Conservation (phyloP, 1,284 basidiomycete species). For the Melampsora larici-populina region DNA sequence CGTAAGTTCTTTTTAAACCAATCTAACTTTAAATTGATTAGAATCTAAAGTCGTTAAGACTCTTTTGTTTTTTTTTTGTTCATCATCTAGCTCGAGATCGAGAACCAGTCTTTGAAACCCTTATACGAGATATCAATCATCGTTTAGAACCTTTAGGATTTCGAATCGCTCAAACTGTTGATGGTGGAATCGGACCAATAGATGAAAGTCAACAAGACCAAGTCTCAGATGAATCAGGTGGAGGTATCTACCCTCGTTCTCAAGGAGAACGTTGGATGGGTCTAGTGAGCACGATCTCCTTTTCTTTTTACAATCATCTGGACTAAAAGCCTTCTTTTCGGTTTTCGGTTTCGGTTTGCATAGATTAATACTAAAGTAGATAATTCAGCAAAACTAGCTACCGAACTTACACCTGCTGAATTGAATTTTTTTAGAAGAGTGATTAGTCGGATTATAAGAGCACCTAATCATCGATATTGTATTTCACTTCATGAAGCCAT, state of each 20-base stretch:
- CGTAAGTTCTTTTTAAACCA: not conserved
- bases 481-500: constrained; percentile 26
- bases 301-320: no score
- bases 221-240: no score
- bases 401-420: constrained; percentile 23
- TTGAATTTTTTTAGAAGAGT: constrained; percentile 28
- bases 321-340: not conserved
- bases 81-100: not conserved
- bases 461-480: constrained; percentile 23
- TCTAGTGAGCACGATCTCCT: not conserved
- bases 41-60: not conserved
- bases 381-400: constrained; percentile 18
- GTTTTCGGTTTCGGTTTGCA: not conserved
- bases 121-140: constrained; percentile 24
- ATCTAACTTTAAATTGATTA: not conserved
- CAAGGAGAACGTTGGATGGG: constrained; percentile 29
- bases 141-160: constrained; percentile 25
- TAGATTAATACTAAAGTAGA: constrained; percentile 36
- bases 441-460: constrained; percentile 17
- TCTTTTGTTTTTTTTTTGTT: no score
- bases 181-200: constrained; percentile 25
- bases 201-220: constrained; percentile 5
- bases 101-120: constrained; percentile 7
- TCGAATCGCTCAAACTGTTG: constrained; percentile 20
- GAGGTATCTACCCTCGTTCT: not conserved